Evolutionary conservation across 805 yeast genomes (phyloP), one percentile per base, ranked within the genome.

Genomic region (Vanderwaltozyma yarrowii): DNA sequence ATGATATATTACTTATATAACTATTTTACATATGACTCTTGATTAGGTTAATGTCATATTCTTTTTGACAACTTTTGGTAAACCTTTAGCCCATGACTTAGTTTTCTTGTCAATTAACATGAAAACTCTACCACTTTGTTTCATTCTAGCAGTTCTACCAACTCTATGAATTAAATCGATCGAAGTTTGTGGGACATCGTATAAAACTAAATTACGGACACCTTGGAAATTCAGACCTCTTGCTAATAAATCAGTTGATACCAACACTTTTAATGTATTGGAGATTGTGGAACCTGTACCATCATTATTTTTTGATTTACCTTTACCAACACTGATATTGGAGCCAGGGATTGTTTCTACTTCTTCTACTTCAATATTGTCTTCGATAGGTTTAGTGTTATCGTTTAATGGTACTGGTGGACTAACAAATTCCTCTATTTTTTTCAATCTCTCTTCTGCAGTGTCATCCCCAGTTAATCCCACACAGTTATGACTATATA

Each of bases 121-220:
- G 45, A 86, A 80, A 2, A 85, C 96, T 43, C 95, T 71, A 12
- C 98, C 98, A 27, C 80, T 70, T 52, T 80, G 86, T 32, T 81
- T 83, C 82, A 88, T 79, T 56, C 98, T 66, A 3, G 96, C 96
- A 0, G 96, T 89, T 62, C 98, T 74, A 1, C 98, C 98, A 1
- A 85, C 80, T 44, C 98, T 68, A 57, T 89, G 97, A 16, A 89
- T 76, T 42, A 89, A 66, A 60, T 89, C 97, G 15, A 85, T 78
- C 0, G 96, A 74, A 13, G 81, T 78, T 37, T 73, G 71, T 5
- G 98, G 98, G 32, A 87, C 74, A 54, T 89, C 96, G 64, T 79
- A 80, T 36, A 92, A 62, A 20, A 89, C 69, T 11, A 89, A 84
- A 49, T 87, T 87, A 47, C 87, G 71, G 23, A 92, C 76, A 14